Conservation (phyloP, 1,139 yeast species). For the Candida tetrigidarum region DNA sequence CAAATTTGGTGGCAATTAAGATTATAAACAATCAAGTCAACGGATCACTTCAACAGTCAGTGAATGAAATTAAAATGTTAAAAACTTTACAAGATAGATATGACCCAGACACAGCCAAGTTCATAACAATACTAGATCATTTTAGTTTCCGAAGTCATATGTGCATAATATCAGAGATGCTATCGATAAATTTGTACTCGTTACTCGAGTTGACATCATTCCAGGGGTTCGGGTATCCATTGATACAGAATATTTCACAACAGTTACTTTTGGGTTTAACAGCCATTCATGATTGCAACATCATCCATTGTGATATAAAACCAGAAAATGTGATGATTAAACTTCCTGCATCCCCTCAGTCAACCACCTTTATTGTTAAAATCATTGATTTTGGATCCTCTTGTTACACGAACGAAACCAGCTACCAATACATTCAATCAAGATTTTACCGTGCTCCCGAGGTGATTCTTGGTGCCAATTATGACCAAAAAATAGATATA, state of each 20-base stretch:
- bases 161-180: slow-evolving; percentile 77
- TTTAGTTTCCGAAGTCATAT: slow-evolving; percentile 83
- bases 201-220: slow-evolving; percentile 63
- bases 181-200: slow-evolving; percentile 71
- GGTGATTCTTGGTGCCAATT: slow-evolving; percentile 78
- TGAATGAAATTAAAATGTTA: slow-evolving; percentile 74
- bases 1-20: slow-evolving; percentile 68
- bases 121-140: slow-evolving; percentile 48
- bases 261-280: slow-evolving; percentile 64
- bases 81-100: slow-evolving; percentile 41
- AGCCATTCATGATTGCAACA: slow-evolving; percentile 57
- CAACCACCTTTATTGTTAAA: slow-evolving; percentile 40
- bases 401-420: slow-evolving; percentile 47
- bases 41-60: slow-evolving; percentile 73
- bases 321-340: slow-evolving; percentile 68
- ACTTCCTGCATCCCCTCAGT: slow-evolving; percentile 27
- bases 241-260: slow-evolving; percentile 53
- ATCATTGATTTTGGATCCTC: slow-evolving; percentile 74
- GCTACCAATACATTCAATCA: slow-evolving; percentile 66
- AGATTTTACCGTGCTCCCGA: slow-evolving; percentile 77
- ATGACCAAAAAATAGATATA: slow-evolving; percentile 70
- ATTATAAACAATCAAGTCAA: slow-evolving; percentile 74
- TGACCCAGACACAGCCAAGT: slow-evolving; percentile 47
- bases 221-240: slow-evolving; percentile 59
- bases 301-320: slow-evolving; percentile 82